Evolutionary conservation across 805 yeast genomes (phyloP), one percentile per base, ranked within the genome.

Genomic region (Candida arabinofermentans): DNA sequence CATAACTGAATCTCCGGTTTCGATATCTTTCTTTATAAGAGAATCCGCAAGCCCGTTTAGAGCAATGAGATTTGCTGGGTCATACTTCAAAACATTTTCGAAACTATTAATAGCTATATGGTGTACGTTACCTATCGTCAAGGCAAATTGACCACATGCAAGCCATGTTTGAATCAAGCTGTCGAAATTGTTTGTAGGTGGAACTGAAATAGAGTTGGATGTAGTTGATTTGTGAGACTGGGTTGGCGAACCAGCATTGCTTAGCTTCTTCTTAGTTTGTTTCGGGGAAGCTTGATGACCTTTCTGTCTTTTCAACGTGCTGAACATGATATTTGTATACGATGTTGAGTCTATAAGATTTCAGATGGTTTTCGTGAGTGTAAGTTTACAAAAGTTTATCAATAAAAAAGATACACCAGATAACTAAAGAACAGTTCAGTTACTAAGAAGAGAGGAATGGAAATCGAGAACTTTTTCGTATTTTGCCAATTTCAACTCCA

Each of bases 91-190:
- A 1, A 74, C 78, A 14, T 54, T 51, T 46, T 72, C 75, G 47
- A 58, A 75, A 19, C 74, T 61, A 27, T 58, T 61, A 29, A 72
- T 65, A 4, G 79, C 76, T n/a, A 65, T 51, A 2, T 59, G 52
- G 8, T 59, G 46, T 19, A 47, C 54, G 4, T 66, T 51, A 4
- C 73, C 75, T 36, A 74, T 50, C 2, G 69, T 53, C 19, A 60
- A 51, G 9, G 79, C 77, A 49, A 77, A 70, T 17, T 61, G 55
- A 4, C 77, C 80, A 40, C 73, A 65, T 4, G 70, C 59, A 2
- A 66, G 47, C 80, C 80, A 74, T 2, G 75, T 67, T 24, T 50
- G 44, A 8, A 40, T 30, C 8, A 44, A 34, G 19, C 39, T 39
- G 6, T 38, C 42, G 13, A 23, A 13, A 29, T 29, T 40, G 14